Percentiles rank a stretch among this genome's conserved stretches.
phyloP scores from a whole-genome alignment of 164 flowering plant genomes.

The Cinnamomum micranthum region DNA sequence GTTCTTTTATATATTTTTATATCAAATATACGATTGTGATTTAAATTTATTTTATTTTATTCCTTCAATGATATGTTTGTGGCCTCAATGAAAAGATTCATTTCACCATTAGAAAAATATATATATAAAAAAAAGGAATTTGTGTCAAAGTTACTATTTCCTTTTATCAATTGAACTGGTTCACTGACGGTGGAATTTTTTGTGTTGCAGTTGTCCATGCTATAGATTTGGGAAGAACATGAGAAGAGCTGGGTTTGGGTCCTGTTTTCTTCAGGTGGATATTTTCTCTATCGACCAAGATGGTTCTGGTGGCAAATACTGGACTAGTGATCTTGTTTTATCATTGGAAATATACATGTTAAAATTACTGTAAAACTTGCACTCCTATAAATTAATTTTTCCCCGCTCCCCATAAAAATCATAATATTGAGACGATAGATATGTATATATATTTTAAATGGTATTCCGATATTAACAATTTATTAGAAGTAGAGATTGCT shows the following conservation, averaged over 20 bases:
- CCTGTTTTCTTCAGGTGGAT: conserved; percentile 80
- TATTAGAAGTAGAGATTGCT: too few relatives aligned
- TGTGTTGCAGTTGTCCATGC: conserved; percentile 79
- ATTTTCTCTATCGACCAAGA: not conserved
- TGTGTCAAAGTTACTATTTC: too few relatives aligned
- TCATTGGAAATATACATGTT: not conserved
- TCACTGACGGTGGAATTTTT: conserved; percentile 7
- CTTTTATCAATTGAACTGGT: not conserved
- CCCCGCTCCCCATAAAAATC: too few relatives aligned
- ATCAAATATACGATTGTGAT: not conserved
- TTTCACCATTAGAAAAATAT: too few relatives aligned
- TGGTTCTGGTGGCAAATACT: not conserved
- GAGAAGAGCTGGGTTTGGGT: conserved; percentile 83
- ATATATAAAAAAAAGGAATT: too few relatives aligned
- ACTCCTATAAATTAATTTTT: not conserved
- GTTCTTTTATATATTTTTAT: not conserved
- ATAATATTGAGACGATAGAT: too few relatives aligned
- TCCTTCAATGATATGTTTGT: not conserved
- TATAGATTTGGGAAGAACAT: conserved; percentile 92
- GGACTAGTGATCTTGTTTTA: not conserved
- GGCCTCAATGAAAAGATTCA: too few relatives aligned
- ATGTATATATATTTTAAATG: too few relatives aligned
- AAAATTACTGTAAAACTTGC: not conserved
- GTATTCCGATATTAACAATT: too few relatives aligned
- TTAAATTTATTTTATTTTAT: not conserved